Percentiles rank a stretch among this genome's conserved stretches.
These are phyloP conservation scores for Cardiospermum halicacabum DNA, from an alignment of 345 rosid species.

Conservation along the genomic window DNA sequence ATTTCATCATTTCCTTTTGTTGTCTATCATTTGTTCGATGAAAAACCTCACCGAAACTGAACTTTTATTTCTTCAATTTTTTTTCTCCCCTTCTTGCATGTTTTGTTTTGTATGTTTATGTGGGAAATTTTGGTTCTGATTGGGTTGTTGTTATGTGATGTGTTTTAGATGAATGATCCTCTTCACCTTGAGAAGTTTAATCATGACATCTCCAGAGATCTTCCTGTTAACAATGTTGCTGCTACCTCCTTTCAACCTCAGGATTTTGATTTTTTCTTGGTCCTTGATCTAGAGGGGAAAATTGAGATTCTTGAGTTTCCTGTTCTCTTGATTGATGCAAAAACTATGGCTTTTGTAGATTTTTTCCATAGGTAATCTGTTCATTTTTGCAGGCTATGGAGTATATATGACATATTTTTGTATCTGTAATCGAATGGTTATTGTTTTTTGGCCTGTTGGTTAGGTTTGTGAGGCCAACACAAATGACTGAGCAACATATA, in stretches of 20 bases:
- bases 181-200: constrained; percentile 63
- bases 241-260: constrained; percentile 40
- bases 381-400: constrained; percentile 4
- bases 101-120: background rate
- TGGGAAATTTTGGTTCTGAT: constrained; percentile 6
- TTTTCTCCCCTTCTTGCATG: background rate
- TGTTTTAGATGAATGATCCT: constrained; percentile 64
- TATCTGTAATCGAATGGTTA: background rate
- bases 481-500: constrained; percentile 68
- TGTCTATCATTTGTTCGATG: constrained; percentile 34
- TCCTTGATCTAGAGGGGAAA: constrained; percentile 90
- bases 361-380: constrained; percentile 81
- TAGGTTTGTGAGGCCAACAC: constrained; percentile 90
- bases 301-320: constrained; percentile 94
- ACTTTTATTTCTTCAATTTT: no score
- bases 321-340: constrained; percentile 67
- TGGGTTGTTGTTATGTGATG: no score
- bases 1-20: background rate
- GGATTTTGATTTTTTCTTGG: constrained; percentile 64
- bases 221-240: constrained; percentile 45
- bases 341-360: constrained; percentile 55
- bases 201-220: constrained; percentile 60
- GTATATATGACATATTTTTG: background rate
- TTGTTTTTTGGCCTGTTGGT: constrained; percentile 40
- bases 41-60: constrained; percentile 20